Evolutionary conservation across 352 stramenopile genomes (phyloP).

Genomic region (Globisporangium rhizosaccharum): DNA sequence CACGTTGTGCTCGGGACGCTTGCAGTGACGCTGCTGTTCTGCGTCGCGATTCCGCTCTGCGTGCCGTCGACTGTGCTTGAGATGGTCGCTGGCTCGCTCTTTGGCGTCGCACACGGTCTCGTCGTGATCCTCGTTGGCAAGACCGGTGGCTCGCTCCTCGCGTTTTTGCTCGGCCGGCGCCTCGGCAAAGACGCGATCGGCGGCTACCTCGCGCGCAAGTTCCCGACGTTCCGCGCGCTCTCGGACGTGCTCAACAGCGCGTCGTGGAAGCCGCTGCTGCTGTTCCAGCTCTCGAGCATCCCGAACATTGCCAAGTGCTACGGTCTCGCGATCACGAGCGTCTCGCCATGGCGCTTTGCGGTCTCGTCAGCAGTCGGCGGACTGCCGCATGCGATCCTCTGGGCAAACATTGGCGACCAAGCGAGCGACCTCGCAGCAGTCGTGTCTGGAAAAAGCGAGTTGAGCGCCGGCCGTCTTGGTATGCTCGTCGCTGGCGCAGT

Average conservation of each 20-base stretch:
- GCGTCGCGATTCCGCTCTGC: constrained; percentile 62
- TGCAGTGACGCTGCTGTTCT: constrained; percentile 46
- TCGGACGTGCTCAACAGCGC: constrained; percentile 51
- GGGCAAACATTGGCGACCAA: constrained; percentile 66
- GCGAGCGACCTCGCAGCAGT: constrained; percentile 62
- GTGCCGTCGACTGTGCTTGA: constrained; percentile 62
- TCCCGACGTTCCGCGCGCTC: constrained; percentile 66
- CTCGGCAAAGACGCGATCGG: constrained; percentile 59
- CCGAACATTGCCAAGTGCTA: constrained; percentile 81
- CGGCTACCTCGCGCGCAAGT: constrained; percentile 51
- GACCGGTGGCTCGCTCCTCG: constrained; percentile 56
- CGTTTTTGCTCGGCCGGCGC: constrained; percentile 50
- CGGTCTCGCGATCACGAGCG: constrained; percentile 65
- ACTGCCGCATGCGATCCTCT: constrained; percentile 57
- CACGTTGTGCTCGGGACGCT: constrained; percentile 51
- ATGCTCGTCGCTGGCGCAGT: constrained; percentile 35
- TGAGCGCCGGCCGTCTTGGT: constrained; percentile 36
- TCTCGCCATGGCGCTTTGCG: constrained; percentile 47
- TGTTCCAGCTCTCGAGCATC: constrained; percentile 75
- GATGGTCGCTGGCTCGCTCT: constrained; percentile 59
- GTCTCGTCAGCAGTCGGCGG: constrained; percentile 51
- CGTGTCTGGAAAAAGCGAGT: constrained; percentile 40
- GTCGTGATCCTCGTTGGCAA: constrained; percentile 64
- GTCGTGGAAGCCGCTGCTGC: constrained; percentile 72
- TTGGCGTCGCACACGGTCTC: constrained; percentile 43